These are phyloP conservation scores for Candida boleticola DNA, from an alignment of 805 yeast species.

Conservation along the genomic window DNA sequence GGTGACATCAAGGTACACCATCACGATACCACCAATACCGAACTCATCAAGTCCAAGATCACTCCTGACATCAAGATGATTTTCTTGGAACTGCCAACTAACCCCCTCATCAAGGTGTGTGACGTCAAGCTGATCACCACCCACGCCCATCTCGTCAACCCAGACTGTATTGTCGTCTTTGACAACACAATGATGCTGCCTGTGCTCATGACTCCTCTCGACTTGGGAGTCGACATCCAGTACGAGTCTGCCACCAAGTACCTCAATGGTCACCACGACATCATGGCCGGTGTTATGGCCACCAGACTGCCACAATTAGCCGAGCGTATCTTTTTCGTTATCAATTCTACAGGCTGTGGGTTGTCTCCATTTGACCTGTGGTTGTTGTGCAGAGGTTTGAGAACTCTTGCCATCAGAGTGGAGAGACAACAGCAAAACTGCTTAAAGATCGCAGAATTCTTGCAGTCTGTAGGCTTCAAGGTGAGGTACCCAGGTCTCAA, in stretches of 20 bases:
- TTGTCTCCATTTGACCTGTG: conserved; percentile 91
- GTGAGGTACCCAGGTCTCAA: conserved; percentile 86
- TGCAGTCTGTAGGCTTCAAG: conserved; percentile 64
- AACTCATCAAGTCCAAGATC: conserved; percentile 56
- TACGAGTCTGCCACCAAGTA: conserved; percentile 94
- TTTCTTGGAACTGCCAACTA: conserved; percentile 88
- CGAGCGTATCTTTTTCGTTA: conserved; percentile 66
- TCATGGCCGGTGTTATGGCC: conserved; percentile 93
- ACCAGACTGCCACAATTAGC: conserved; percentile 63
- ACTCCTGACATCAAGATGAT: conserved; percentile 66
- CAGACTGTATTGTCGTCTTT: conserved; percentile 72
- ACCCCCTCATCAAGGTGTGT: conserved; percentile 85
- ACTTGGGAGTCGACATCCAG: conserved; percentile 84
- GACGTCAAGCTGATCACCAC: conserved; percentile 69
- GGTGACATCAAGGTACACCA: conserved; percentile 68
- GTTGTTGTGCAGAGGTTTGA: conserved; percentile 84
- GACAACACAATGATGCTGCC: conserved; percentile 99
- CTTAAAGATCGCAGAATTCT: conserved; percentile 67
- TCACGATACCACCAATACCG: conserved; percentile 76
- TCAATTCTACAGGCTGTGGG: conserved; percentile 90
- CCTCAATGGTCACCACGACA: conserved; percentile 91
- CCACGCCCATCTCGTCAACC: conserved; percentile 64
- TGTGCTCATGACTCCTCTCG: conserved; percentile 76
- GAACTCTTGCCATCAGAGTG: conserved; percentile 80
- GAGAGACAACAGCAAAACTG: conserved; percentile 89